Conservation (phyloP, 768 basidiomycete species). For the Boletus coccyginus region DNA sequence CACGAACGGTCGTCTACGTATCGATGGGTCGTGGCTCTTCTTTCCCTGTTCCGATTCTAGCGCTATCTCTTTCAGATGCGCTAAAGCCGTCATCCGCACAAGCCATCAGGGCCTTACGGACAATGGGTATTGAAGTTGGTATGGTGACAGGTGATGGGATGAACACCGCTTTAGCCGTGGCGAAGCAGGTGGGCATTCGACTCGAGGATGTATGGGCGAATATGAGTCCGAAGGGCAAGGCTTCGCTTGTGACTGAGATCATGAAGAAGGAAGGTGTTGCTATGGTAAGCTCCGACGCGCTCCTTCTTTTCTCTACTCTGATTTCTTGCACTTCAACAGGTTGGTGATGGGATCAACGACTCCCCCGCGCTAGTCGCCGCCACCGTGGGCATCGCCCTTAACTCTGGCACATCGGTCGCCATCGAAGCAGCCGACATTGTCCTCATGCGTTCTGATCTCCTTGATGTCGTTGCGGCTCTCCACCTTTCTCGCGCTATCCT, state of each 20-base stretch:
- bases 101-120: slow-evolving; percentile 75
- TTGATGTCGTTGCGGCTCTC: slow-evolving; percentile 96
- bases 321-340: slow-evolving; percentile 42
- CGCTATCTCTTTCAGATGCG: slow-evolving; percentile 82
- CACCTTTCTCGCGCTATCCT: slow-evolving; percentile 89
- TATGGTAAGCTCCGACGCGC: slow-evolving; percentile 59
- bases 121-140: slow-evolving; percentile 89
- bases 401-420: slow-evolving; percentile 94
- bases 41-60: slow-evolving; percentile 60
- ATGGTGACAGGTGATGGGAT: slow-evolving; percentile 95
- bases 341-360: slow-evolving; percentile 99
- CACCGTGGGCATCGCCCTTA: slow-evolving; percentile 94
- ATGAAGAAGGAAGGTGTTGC: slow-evolving; percentile 79
- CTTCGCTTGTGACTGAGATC: slow-evolving; percentile 75
- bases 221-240: slow-evolving; percentile 96
- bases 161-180: slow-evolving; percentile 83
- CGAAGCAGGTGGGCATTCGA: slow-evolving; percentile 84
- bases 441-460: slow-evolving; percentile 93
- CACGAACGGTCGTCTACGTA: slow-evolving; percentile 85
- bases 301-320: not conserved
- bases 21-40: slow-evolving; percentile 49
- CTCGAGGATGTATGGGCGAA: slow-evolving; percentile 83
- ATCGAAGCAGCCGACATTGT: slow-evolving; percentile 98
- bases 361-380: slow-evolving; percentile 96
- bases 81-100: slow-evolving; percentile 83